Evolutionary conservation across 352 stramenopile genomes (phyloP), one percentile per base, ranked within the genome.

Genomic region (Pythium chondricola): DNA sequence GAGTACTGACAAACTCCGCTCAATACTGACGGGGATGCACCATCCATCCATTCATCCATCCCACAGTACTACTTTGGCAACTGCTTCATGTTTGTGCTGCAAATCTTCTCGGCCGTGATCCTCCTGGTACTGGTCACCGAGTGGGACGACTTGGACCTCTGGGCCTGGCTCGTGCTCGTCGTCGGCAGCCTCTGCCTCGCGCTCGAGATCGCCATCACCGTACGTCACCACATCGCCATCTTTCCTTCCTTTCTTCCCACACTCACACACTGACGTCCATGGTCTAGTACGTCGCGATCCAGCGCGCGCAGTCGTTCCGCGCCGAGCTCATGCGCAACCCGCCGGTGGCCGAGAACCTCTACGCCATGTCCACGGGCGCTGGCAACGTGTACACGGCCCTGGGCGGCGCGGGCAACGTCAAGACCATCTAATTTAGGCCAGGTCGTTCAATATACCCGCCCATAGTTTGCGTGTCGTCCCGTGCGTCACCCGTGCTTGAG

Each of bases 61-160:
- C 41, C n/a, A 4, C 32, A 90, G 79, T 91, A 91, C 53, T 91
- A 89, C 64, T 91, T 88, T 43, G 78, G 80, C 48, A 91, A 91
- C 51, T 91, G 78, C 65, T 89, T 91, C 69, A 88, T 91, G 71
- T 57, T 91, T 35, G 39, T 86, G 38, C 63, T 92, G 11, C 73
- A 92, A 44, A 63, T 64, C 39, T 74, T 87, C 41, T 92, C 80
- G 36, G 74, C 76, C 2, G 66, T 89, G 14, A 66, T 88, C 49
- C 61, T 92, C 29, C 67, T 89, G 29, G 67, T 92, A 25, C 60
- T 89, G 13, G 77, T 92, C 27, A 79, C 69, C 45, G 74, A 88
- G 58, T 92, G 80, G 80, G 69, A 83, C 22, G 54, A 83, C 56
- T 85, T 88, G 43, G 80, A 87, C 49, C 40, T 67, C 30, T 89